A percentile compares a stretch with the other conserved stretches of the same genome.
Conservation (phyloP, 2,329 filamentous ascomycete genomes). For the Pseudohalonectria lignicola region DNA sequence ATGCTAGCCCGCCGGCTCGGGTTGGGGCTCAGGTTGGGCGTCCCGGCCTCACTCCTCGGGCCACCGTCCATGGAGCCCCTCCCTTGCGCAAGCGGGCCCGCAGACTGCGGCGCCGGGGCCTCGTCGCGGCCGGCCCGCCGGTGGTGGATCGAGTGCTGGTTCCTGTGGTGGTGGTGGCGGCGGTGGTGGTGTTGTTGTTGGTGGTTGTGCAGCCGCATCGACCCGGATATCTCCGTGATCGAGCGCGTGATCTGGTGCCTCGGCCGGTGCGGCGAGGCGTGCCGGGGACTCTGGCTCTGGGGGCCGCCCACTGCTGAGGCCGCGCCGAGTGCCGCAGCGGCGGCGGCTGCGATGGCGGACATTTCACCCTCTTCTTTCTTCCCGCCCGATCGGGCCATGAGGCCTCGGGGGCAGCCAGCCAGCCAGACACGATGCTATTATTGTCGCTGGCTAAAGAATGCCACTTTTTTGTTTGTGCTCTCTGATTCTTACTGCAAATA, state of each 20-base stretch:
- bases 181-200: slow-evolving; percentile 24
- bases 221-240: slow-evolving; percentile 40
- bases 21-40: slow-evolving; percentile 29
- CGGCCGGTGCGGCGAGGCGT: slow-evolving; percentile 22
- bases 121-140: slow-evolving; percentile 17
- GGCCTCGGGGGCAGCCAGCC: no score
- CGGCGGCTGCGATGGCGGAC: slow-evolving; percentile 20
- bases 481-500: no score
- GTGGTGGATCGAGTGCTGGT: background rate
- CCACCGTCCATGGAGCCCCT: no score
- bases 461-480: no score
- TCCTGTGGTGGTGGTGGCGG: background rate
- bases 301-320: background rate
- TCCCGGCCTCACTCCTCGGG: slow-evolving; percentile 30
- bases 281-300: slow-evolving; percentile 6
- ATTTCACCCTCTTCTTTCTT: no score
- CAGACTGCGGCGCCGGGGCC: no score
- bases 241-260: slow-evolving; percentile 46
- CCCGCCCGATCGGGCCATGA: no score
- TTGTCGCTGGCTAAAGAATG: no score
- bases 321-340: background rate
- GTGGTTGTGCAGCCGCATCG: slow-evolving; percentile 26
- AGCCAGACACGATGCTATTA: no score
- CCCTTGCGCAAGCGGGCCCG: no score
- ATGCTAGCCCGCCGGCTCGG: slow-evolving; percentile 31